Evolutionary conservation across 352 stramenopile genomes (phyloP), one percentile per base, ranked within the genome.

Genomic region (Phytophthora pisi): DNA sequence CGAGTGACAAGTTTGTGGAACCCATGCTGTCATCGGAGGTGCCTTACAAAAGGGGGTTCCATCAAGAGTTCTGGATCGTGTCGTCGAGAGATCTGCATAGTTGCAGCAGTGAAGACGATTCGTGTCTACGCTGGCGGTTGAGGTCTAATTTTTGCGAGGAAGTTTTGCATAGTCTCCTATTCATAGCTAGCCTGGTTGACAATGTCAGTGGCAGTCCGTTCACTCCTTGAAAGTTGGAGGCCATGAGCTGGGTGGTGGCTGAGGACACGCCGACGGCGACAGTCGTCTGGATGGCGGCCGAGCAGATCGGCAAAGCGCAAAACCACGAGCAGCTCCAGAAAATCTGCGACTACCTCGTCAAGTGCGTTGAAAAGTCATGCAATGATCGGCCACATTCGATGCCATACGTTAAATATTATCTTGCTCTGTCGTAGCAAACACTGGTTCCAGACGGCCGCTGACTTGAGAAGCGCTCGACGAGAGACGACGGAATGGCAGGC

Each of bases 361-460:
- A 72, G 82, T 91, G 66, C 20, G 53, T 40, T 13, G 72, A 47
- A 38, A 4, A n/a, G n/a, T 26, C 43, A 26, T 28, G n/a, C 16
- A 5, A 9, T 26, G 43, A n/a, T 8, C 43, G 38, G 38, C 13
- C 38, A 16, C 38, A 45, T 18, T 16, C 38, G 13, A 45, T 45
- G 15, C 34, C 31, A 38, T 10, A 15, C 11, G 8, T 13, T 45
- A 45, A 45, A 5, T 45, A 13, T 45, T 18, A 13, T 18, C 5
- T 38, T 8, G 2, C 15, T 45, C 18, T 18, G 38, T 2, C 47
- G 49, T 46, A 91, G 81, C 46, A 88, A 83, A 38, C 71, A 91
- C 57, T 91, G 82, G 82, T 88, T 91, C 51, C 82, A 89, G 61
- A 88, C 77, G 0, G 82, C 80, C 5, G 75, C 72, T 0, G 82